Conservation (phyloP, 371 early-diverging fungal species). For the Apophysomyces trapeziformis region DNA sequence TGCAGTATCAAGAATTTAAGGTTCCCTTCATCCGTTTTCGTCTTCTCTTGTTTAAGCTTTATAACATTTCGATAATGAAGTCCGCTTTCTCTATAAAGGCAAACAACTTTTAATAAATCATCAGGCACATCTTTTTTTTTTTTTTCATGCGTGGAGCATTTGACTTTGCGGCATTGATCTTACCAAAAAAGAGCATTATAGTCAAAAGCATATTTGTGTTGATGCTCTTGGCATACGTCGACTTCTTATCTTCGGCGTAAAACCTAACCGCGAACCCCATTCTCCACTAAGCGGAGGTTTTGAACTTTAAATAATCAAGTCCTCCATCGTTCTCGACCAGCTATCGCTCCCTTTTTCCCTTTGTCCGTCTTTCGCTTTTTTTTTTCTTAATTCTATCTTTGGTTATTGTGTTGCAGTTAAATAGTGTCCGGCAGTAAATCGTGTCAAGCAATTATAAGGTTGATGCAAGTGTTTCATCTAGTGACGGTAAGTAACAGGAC, state of each 20-base stretch:
- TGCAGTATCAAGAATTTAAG: too few relatives aligned
- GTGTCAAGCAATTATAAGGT: background rate
- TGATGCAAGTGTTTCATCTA: background rate
- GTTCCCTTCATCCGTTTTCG: too few relatives aligned
- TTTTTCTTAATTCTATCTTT: too few relatives aligned
- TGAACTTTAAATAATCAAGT: background rate
- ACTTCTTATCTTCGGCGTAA: background rate
- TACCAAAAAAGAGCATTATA: background rate
- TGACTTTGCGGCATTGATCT: constrained; percentile 4
- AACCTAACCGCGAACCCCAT: background rate
- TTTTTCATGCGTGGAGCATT: background rate
- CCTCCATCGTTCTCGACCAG: constrained; percentile 1
- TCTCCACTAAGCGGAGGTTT: background rate
- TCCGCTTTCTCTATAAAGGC: background rate
- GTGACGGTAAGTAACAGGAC: background rate
- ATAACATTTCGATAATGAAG: background rate
- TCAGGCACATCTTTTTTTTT: background rate
- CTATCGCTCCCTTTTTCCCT: too few relatives aligned
- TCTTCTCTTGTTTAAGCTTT: background rate
- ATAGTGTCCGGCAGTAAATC: background rate
- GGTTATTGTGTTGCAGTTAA: too few relatives aligned
- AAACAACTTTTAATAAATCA: background rate
- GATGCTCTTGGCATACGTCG: constrained; percentile 2
- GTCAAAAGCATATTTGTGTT: background rate
- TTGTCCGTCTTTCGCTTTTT: too few relatives aligned